Percentiles rank a stretch among this genome's conserved stretches.
These are phyloP conservation scores for Rutstroemia sydowiana DNA, from an alignment of 2,329 filamentous ascomycete species.

Conservation along the genomic window DNA sequence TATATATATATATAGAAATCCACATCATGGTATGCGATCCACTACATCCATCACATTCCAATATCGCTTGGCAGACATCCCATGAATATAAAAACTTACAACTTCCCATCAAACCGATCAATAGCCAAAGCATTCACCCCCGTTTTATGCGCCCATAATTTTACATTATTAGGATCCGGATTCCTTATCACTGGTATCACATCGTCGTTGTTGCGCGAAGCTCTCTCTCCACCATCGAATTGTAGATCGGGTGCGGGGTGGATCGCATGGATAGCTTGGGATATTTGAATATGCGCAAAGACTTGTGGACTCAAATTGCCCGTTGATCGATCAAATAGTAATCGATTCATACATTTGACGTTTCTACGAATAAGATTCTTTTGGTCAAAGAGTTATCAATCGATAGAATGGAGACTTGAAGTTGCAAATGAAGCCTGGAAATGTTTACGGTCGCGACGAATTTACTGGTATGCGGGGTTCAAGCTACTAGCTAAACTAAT, in stretches of 20 bases:
- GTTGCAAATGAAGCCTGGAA: background rate
- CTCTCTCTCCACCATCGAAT: slow-evolving; percentile 56
- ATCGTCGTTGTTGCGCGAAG: slow-evolving; percentile 5
- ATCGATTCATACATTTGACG: slow-evolving; percentile 63
- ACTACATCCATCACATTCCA: too few relatives aligned
- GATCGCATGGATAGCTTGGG: slow-evolving; percentile 61
- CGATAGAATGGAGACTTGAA: background rate
- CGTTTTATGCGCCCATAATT: slow-evolving; percentile 60
- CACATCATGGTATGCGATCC: too few relatives aligned
- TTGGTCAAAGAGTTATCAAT: background rate
- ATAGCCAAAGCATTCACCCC: slow-evolving; percentile 75
- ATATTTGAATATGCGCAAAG: slow-evolving; percentile 59
- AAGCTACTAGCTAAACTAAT: too few relatives aligned
- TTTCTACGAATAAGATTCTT: background rate
- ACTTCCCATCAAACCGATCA: slow-evolving; percentile 68
- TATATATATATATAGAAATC: too few relatives aligned
- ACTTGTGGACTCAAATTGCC: slow-evolving; percentile 57
- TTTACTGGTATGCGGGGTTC: slow-evolving; percentile 1
- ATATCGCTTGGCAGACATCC: too few relatives aligned
- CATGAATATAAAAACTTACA: slow-evolving; percentile 42
- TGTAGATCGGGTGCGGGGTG: slow-evolving; percentile 58
- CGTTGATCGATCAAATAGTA: slow-evolving; percentile 67
- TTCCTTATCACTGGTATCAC: slow-evolving; percentile 2
- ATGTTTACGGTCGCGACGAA: background rate
- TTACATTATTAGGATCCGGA: slow-evolving; percentile 9